These are phyloP conservation scores for Lachnellula occidentalis DNA, from an alignment of 2,329 filamentous ascomycete genomes.

Conservation along the genomic window DNA sequence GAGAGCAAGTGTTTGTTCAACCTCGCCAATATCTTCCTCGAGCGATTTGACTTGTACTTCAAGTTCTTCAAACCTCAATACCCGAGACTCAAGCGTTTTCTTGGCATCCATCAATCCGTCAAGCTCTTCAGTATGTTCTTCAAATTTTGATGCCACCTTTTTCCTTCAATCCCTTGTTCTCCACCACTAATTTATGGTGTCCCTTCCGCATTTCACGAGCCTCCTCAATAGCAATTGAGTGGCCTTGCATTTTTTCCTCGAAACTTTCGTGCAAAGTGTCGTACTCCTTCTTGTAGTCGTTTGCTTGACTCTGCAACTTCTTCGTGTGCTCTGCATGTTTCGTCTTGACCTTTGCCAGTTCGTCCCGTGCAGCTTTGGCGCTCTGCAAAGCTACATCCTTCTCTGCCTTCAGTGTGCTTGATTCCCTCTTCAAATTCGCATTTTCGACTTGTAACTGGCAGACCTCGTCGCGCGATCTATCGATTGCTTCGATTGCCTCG, in stretches of 20 bases:
- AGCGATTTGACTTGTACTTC: background rate
- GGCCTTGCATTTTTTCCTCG: background rate
- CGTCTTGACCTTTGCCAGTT: background rate
- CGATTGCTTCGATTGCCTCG: background rate
- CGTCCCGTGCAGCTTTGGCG: background rate
- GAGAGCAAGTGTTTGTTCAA: background rate
- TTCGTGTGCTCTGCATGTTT: background rate
- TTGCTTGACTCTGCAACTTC: background rate
- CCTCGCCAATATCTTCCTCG: background rate
- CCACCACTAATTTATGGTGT: background rate
- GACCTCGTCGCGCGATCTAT: background rate
- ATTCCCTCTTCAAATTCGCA: background rate
- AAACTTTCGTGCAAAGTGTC: background rate
- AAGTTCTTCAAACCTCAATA: background rate
- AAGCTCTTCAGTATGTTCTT: background rate
- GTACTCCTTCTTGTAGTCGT: background rate
- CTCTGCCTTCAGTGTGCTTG: background rate
- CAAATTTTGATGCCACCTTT: background rate
- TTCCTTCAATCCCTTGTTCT: background rate
- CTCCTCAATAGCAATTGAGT: background rate
- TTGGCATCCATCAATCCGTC: background rate
- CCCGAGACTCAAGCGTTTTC: background rate
- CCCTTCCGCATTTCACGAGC: background rate
- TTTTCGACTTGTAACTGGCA: background rate
- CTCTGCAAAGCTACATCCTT: background rate